These are phyloP conservation scores for Blastosporella zonata DNA, from an alignment of 1,284 basidiomycete species.

Conservation along the genomic window DNA sequence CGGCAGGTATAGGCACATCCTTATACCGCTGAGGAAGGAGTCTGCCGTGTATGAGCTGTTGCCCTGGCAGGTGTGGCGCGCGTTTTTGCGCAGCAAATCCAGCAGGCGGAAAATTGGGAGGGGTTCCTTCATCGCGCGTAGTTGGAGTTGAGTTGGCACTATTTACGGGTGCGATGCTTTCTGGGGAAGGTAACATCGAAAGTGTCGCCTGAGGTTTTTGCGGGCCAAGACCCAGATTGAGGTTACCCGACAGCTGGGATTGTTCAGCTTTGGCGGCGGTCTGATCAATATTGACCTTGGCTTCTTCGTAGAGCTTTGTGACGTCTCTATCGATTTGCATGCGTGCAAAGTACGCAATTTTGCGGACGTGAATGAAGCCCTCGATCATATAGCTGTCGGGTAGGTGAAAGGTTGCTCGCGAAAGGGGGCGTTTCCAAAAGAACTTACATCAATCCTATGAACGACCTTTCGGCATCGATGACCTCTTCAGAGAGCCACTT, in stretches of 20 bases:
- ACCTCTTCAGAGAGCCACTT: slow-evolving; percentile 64
- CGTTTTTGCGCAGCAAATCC: slow-evolving; percentile 25
- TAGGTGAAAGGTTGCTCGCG: slow-evolving; percentile 26
- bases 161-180: slow-evolving; percentile 56
- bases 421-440: slow-evolving; percentile 12
- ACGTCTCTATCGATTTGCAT: slow-evolving; percentile 42
- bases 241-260: slow-evolving; percentile 31
- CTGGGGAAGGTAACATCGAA: slow-evolving; percentile 73
- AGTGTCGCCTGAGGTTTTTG: slow-evolving; percentile 49
- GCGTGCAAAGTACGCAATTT: slow-evolving; percentile 46
- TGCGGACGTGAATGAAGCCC: slow-evolving; percentile 63
- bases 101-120: slow-evolving; percentile 34
- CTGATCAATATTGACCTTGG: slow-evolving; percentile 39
- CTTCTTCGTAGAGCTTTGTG: slow-evolving; percentile 35
- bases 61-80: slow-evolving; percentile 27
- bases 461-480: slow-evolving; percentile 69
- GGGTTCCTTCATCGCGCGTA: slow-evolving; percentile 44
- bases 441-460: slow-evolving; percentile 73
- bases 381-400: slow-evolving; percentile 65
- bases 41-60: slow-evolving; percentile 31
- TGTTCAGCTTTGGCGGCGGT: slow-evolving; percentile 47
- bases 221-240: slow-evolving; percentile 34
- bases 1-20: slow-evolving; percentile 33
- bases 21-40: slow-evolving; percentile 36
- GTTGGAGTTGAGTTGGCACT: slow-evolving; percentile 76